Evolutionary conservation across 345 rosid species (phyloP), one percentile per base, ranked within the genome.

Genomic region (Acer negundo): DNA sequence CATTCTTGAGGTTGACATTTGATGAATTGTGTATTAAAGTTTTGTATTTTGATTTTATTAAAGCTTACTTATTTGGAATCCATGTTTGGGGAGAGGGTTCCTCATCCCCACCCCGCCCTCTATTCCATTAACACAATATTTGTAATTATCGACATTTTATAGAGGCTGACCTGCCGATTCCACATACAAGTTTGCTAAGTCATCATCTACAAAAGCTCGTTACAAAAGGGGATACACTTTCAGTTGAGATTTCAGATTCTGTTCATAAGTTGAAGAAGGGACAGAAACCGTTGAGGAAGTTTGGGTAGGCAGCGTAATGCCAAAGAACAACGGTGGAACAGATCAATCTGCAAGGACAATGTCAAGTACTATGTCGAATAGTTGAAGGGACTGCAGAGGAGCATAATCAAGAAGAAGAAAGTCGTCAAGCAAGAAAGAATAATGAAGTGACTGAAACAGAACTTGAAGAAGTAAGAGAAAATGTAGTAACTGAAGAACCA

Each of bases 151-250:
- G 1, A 42, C 66, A 42, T 80, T 80, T 6, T n/a, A 76, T 76
- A 1, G 51, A 20, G 69, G 55, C 40, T 15, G 31, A 76, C 56
- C 22, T 72, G 61, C 62, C 68, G 2, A 10, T 11, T 58, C 69
- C 79, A 31, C 80, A 76, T 72, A 22, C 53, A 40, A 38, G 63
- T 35, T 58, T 19, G 20, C 61, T 80, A 44, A 71, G 16, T 20
- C 73, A 67, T 22, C 83, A 80, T 23, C 68, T 80, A 47, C 42
- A 72, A 12, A 58, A 65, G 35, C 80, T 80, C 35, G 56, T 71
- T 16, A 17, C 13, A 17, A 71, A 63, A 66, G 70, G 70, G 24
- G 80, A 71, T 65, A 16, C 28, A 38, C 76, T 75, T 71, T 64
- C 77, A 53, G 10, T 16, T 15, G 76, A 71, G 73, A 47, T 59